phyloP scores from a whole-genome alignment of 2,329 filamentous ascomycete genomes.

The Chrysoporthe austroafricana region DNA sequence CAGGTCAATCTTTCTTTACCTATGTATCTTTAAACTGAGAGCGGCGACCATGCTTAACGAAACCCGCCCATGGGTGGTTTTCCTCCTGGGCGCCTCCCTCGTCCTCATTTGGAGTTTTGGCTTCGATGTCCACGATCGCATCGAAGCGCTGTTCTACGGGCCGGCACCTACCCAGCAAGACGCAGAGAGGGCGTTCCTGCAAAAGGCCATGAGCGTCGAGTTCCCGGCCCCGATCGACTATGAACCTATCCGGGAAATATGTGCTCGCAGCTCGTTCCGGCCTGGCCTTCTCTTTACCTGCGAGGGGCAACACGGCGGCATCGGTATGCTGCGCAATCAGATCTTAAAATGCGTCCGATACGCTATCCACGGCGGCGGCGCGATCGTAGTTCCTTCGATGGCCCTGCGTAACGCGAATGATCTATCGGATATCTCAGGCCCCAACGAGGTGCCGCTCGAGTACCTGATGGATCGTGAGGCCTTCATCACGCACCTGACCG shows the following conservation, averaged over 20 bases:
- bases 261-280: constrained; percentile 39
- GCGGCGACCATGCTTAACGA: constrained; percentile 23
- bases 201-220: constrained; percentile 38
- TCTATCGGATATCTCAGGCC: constrained; percentile 38
- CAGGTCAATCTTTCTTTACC: no score
- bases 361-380: constrained; percentile 43
- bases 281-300: constrained; percentile 44
- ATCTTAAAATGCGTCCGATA: constrained; percentile 47
- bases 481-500: constrained; percentile 34
- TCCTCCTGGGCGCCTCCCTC: constrained; percentile 24
- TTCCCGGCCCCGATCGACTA: constrained; percentile 42
- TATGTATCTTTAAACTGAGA: no score
- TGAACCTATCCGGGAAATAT: constrained; percentile 39
- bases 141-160: constrained; percentile 24
- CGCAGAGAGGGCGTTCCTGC: constrained; percentile 32
- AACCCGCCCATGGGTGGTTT: constrained; percentile 24
- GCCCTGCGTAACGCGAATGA: constrained; percentile 39
- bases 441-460: constrained; percentile 36
- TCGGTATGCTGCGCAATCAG: constrained; percentile 46
- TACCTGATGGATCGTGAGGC: constrained; percentile 37
- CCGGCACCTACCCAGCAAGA: constrained; percentile 19
- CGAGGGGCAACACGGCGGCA: constrained; percentile 44
- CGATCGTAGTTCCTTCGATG: constrained; percentile 43
- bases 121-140: constrained; percentile 25
- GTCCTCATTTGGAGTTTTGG: constrained; percentile 27